phyloP scores from a whole-genome alignment of 208 protist species.

The Leishmania tarentolae region DNA sequence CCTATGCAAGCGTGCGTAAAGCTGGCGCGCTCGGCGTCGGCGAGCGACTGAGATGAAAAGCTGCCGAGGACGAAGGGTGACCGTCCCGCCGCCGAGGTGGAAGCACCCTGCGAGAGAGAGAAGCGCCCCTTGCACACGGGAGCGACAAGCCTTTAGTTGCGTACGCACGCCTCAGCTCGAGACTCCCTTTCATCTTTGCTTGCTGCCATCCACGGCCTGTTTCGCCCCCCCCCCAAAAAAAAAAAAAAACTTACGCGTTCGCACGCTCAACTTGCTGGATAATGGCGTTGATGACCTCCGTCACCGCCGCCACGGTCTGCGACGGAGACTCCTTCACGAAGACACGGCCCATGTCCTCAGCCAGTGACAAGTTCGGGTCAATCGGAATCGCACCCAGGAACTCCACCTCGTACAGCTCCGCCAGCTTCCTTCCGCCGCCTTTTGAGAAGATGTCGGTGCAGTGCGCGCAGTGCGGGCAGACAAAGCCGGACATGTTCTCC shows the following conservation, averaged over 20 bases:
- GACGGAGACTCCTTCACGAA: constrained; percentile 44
- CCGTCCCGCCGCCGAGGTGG: background rate
- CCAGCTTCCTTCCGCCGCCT: constrained; percentile 79
- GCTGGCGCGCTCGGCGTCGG: background rate
- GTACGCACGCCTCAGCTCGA: background rate
- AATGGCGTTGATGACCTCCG: constrained; percentile 55
- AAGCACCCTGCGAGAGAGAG: background rate
- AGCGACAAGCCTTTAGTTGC: background rate
- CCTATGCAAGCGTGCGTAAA: background rate
- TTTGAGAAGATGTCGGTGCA: constrained; percentile 88
- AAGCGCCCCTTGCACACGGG: background rate
- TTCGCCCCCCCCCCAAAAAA: no score
- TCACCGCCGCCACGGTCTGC: constrained; percentile 57
- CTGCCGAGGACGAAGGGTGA: no score
- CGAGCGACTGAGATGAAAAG: background rate
- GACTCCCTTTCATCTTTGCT: background rate
- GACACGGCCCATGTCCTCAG: constrained; percentile 70
- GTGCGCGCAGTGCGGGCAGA: constrained; percentile 92
- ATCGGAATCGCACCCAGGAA: constrained; percentile 87
- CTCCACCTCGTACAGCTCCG: constrained; percentile 78
- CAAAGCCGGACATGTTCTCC: constrained; percentile 95
- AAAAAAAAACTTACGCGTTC: background rate
- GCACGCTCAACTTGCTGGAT: constrained; percentile 63
- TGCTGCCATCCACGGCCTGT: background rate
- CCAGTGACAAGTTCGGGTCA: constrained; percentile 71